phyloP scores from a whole-genome alignment of 2,329 filamentous ascomycete genomes.

The Lasiodiplodia theobromae region DNA sequence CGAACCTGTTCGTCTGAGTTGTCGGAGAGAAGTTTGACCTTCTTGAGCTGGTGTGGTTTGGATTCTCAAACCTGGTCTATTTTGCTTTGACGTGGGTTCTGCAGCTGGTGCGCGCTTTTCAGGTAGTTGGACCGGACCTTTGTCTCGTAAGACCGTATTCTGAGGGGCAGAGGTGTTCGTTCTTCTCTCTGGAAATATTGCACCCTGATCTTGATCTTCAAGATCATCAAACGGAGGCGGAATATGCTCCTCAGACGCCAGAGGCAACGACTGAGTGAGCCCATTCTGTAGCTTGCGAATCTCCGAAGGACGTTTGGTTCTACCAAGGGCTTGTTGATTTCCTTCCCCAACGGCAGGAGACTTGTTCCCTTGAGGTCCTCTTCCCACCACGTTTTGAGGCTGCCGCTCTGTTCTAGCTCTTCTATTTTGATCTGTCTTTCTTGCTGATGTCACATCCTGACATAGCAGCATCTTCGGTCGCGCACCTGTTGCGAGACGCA shows the following conservation, averaged over 20 bases:
- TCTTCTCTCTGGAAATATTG: background rate
- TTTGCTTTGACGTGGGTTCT: background rate
- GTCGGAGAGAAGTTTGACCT: background rate
- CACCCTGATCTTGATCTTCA: background rate
- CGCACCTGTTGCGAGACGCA: constrained; percentile 49
- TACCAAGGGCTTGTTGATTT: constrained; percentile 24
- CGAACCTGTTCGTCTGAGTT: constrained; percentile 29
- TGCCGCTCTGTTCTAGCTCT: background rate
- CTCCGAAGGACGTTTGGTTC: background rate
- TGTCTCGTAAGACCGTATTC: constrained; percentile 35
- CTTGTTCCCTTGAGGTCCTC: background rate
- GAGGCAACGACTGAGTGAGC: constrained; percentile 19
- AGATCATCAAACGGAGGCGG: background rate
- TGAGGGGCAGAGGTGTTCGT: constrained; percentile 26
- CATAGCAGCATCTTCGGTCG: constrained; percentile 53
- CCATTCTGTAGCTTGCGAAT: constrained; percentile 20
- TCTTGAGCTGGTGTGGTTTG: background rate
- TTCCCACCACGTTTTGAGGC: background rate
- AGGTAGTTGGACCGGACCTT: background rate
- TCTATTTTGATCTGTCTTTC: constrained; percentile 7
- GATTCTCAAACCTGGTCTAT: constrained; percentile 1
- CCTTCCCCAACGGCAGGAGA: background rate
- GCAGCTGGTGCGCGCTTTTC: background rate
- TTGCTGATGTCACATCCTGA: constrained; percentile 41
- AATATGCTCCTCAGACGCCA: background rate